A percentile compares a stretch with the other conserved stretches of the same genome.
Conservation (phyloP, 495 filamentous ascomycete genomes). For the Pyrenopolyporus hunteri region DNA sequence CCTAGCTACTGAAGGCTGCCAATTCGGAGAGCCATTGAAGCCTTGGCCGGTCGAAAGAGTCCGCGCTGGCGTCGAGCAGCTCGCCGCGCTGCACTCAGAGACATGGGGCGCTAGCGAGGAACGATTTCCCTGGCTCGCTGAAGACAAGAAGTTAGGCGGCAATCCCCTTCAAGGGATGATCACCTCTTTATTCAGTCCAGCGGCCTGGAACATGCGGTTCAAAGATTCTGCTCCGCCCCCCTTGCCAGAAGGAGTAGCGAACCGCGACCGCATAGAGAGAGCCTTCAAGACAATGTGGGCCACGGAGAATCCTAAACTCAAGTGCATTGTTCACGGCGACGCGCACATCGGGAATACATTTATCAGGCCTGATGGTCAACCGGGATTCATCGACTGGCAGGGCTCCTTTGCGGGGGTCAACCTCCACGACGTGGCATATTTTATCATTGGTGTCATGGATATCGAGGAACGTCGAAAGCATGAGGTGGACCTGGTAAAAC, state of each 20-base stretch:
- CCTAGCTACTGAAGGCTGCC: neutral
- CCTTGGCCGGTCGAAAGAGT: conserved; percentile 14
- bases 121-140: conserved; percentile 12
- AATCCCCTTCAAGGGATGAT: conserved; percentile 18
- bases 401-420: neutral
- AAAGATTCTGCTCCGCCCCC: neutral
- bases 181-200: neutral
- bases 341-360: conserved; percentile 17
- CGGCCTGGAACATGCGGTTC: conserved; percentile 9
- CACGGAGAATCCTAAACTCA: conserved; percentile 11
- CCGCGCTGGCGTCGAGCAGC: conserved; percentile 14
- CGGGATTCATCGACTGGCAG: conserved; percentile 20
- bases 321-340: conserved; percentile 10
- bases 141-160: conserved; percentile 5
- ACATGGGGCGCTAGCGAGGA: conserved; percentile 18
- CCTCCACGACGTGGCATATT: conserved; percentile 16
- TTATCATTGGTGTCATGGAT: conserved; percentile 3
- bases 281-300: conserved; percentile 19
- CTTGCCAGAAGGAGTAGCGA: neutral
- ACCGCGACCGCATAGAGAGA: conserved; percentile 13
- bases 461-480: conserved; percentile 15
- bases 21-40: conserved; percentile 11
- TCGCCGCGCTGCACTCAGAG: conserved; percentile 8
- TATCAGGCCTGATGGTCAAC: conserved; percentile 11
- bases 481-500: conserved; percentile 1